phyloP scores from a whole-genome alignment of 805 yeast species.

The Candida rishiriensis region DNA sequence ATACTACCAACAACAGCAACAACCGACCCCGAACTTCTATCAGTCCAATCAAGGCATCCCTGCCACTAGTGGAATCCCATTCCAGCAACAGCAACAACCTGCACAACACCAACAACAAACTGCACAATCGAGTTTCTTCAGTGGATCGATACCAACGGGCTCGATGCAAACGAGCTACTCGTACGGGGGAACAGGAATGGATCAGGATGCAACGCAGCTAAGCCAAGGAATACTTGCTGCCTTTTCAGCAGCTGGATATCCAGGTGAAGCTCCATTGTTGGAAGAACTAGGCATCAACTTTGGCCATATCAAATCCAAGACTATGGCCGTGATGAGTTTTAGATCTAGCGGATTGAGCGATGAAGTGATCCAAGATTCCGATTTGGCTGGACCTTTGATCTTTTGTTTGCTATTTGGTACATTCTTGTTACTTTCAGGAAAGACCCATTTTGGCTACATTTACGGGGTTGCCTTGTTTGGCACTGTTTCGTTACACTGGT shows the following conservation, averaged over 20 bases:
- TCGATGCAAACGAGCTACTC: conserved; percentile 24
- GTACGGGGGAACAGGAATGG: conserved; percentile 21
- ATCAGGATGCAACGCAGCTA: conserved; percentile 37
- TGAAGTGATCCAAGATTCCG: conserved; percentile 82
- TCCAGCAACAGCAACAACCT: conserved; percentile 2
- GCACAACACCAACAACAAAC: conserved; percentile 4
- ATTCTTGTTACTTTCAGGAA: conserved; percentile 78
- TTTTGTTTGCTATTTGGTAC: conserved; percentile 87
- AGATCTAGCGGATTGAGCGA: conserved; percentile 51
- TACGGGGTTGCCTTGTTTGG: conserved; percentile 96
- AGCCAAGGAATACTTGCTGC: conserved; percentile 85
- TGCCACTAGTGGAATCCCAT: neutral
- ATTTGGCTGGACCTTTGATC: conserved; percentile 90
- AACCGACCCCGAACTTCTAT: conserved; percentile 13
- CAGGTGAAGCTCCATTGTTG: conserved; percentile 89
- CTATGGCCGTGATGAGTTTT: conserved; percentile 82
- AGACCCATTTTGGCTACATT: conserved; percentile 93
- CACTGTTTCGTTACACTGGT: conserved; percentile 72
- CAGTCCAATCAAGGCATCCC: conserved; percentile 4
- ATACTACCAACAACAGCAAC: conserved; percentile 27
- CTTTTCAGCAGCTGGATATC: conserved; percentile 86
- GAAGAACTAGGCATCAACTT: conserved; percentile 95
- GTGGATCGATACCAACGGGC: conserved; percentile 23
- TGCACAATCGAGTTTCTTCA: conserved; percentile 6
- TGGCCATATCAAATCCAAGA: conserved; percentile 77